Conservation (phyloP, 148 eudicot genomes). For the Fagopyrum esculentum region DNA sequence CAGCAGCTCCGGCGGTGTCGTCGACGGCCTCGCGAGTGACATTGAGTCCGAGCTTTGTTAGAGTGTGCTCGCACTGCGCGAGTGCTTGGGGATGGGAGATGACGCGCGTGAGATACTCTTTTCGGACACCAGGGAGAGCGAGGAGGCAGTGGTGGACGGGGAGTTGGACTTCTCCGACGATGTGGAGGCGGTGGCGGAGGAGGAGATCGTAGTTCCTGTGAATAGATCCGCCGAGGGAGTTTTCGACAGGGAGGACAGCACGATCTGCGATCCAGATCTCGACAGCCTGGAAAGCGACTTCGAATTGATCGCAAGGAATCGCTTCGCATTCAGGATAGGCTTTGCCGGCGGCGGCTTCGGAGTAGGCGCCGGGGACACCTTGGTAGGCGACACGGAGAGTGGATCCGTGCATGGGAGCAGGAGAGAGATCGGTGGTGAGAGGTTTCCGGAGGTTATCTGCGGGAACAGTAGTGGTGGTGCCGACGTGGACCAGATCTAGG, state of each 20-base stretch:
- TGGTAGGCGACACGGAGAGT: conserved; percentile 80
- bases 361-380: conserved; percentile 93
- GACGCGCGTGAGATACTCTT: conserved; percentile 61
- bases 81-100: conserved; percentile 82
- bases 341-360: conserved; percentile 85
- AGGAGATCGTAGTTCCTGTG: conserved; percentile 66
- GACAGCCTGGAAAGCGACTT: conserved; percentile 87
- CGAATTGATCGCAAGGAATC: conserved; percentile 89
- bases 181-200: conserved; percentile 57
- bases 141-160: conserved; percentile 88
- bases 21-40: conserved; percentile 80
- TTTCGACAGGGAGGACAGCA: conserved; percentile 60
- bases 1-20: conserved; percentile 93
- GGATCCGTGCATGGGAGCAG: conserved; percentile 82
- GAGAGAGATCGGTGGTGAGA: conserved; percentile 53
- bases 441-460: conserved; percentile 47
- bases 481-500: conserved; percentile 50
- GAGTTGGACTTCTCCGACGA: conserved; percentile 84
- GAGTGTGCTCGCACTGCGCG: conserved; percentile 79
- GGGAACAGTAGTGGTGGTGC: neutral
- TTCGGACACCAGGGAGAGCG: conserved; percentile 67
- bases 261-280: conserved; percentile 79
- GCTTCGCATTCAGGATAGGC: conserved; percentile 83
- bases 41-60: conserved; percentile 57
- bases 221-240: conserved; percentile 63